Base-by-base conservation (phyloP, 805 yeast genomes). In the Torulaspora quercuum region DNA sequence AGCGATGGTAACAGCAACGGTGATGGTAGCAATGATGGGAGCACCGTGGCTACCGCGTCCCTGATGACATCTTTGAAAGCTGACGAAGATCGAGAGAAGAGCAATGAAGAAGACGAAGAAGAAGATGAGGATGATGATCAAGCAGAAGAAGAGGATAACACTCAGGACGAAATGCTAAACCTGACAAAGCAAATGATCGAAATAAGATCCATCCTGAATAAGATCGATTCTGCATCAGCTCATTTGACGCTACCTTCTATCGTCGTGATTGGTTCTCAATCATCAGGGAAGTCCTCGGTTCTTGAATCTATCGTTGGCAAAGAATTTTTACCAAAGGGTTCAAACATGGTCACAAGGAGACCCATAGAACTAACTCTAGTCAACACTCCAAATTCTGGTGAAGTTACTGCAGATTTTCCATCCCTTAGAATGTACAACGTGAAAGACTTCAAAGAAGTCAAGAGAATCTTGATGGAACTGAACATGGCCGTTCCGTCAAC, bases 271-370 rank as follows among this genome's bases (percentile, higher is more conserved):
- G 99, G 99, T 0, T 90, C 97, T 1, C 99, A 92, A 66, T 84
- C 95, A 6, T 85, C 95, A 27, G 99, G 99, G 29, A 92, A 92
- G 61, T 87, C 97, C 0, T 90, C 97, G 1, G 98, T 92, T 1
- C 70, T 92, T 31, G 98, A 92, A 60, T 77, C 96, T 5, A 84
- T 92, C 40, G 99, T 92, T 4, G 99, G 99, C n/a, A 95, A 85
- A 50, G 97, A 92, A 58, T 92, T 92, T 50, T 67, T 92, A 40
- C 99, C 99, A 22, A 92, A 92, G 61, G 99, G 99, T 20, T 77
- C 86, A 26, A 92, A 94, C 57, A 94, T 92, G 98, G 98, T 94
- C 21, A 92, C 99, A 0, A 76, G 97, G 60, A 75, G 98, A 51
- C 99, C 99, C 1, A 90, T 92, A 30, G 99, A 92, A 64, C 70